Evolutionary conservation across 2,329 filamentous ascomycete genomes (phyloP), one percentile per base, ranked within the genome.

Genomic region (Ceratocystis cacaofunesta): DNA sequence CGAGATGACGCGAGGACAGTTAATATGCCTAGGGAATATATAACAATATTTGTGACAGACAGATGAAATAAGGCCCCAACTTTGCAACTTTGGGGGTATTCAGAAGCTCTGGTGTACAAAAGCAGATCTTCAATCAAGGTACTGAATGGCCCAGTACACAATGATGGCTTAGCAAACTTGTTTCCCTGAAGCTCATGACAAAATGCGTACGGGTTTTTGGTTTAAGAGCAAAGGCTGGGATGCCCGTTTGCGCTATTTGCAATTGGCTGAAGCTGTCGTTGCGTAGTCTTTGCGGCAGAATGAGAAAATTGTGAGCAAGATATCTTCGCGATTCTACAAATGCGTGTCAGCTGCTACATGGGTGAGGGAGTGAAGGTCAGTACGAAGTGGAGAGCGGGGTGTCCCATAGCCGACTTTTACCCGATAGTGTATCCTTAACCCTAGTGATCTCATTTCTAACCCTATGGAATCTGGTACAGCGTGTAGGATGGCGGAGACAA

Each of bases 131-230:
- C 46, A 66, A 57, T 60, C 46, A 66, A 57, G 46, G 64, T 17
- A 66, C 64, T 28, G 64, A 61, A 32, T 57, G 15, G 48, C 64
- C 55, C n/a, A 62, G 61, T 36, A 66, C 60, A 62, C 64, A 66
- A 62, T 62, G 64, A 57, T 62, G 22, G 43, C 22, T 44, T 25
- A 48, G 12, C 61, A 62, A 17, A 44, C 41, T 48, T 41, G 10
- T 41, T 46, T 48, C 10, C 25, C 36, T 62, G 22, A 57, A 28
- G 22, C 52, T 57, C 52, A 57, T 57, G 52, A n/a, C 52, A 57
- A 17, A 57, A 6, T 28, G 28, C 52, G 52, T n/a, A 17, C 19
- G 12, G 25, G 17, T 6, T 41, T 3, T 25, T 8, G 25, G 12
- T 57, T 57, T 57, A 30, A 22, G 7, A 57, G 36, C 36, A 28